Evolutionary conservation across 2,329 filamentous ascomycete species (phyloP).

Genomic region (Chaetoscypha palmicola): DNA sequence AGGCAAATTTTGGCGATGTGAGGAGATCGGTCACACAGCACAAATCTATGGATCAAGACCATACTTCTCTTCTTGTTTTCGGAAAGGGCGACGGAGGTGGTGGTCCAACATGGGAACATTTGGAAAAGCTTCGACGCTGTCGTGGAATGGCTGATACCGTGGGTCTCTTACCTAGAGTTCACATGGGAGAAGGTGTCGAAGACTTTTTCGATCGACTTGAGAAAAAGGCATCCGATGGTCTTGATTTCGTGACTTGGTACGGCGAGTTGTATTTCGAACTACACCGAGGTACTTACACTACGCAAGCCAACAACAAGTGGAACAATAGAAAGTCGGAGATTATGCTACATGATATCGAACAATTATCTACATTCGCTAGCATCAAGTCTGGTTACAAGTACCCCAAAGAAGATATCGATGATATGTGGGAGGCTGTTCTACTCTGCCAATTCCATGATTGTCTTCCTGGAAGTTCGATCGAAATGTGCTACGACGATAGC

Average conservation of each 20-base stretch:
- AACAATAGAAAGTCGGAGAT: slow-evolving; percentile 86
- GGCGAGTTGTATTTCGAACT: slow-evolving; percentile 97
- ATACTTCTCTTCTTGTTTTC: slow-evolving; percentile 84
- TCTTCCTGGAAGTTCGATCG: slow-evolving; percentile 87
- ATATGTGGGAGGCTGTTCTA: slow-evolving; percentile 89
- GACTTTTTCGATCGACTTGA: slow-evolving; percentile 87
- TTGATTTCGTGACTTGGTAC: slow-evolving; percentile 88
- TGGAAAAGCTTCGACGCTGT: slow-evolving; percentile 90
- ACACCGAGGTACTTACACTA: slow-evolving; percentile 94
- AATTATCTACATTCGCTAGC: slow-evolving; percentile 78
- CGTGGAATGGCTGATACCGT: slow-evolving; percentile 85
- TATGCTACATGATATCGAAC: slow-evolving; percentile 79
- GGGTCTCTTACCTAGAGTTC: slow-evolving; percentile 76
- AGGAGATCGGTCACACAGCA: slow-evolving; percentile 84
- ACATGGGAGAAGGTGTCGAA: slow-evolving; percentile 84
- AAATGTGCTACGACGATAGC: slow-evolving; percentile 97
- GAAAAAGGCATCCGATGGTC: slow-evolving; percentile 55
- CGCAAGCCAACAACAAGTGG: slow-evolving; percentile 93
- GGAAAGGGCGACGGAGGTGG: slow-evolving; percentile 96
- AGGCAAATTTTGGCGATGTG: slow-evolving; percentile 91
- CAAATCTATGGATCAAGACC: slow-evolving; percentile 92
- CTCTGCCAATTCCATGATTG: slow-evolving; percentile 98
- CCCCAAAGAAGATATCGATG: slow-evolving; percentile 86
- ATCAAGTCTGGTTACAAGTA: slow-evolving; percentile 73
- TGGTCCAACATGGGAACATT: slow-evolving; percentile 85